phyloP scores from a whole-genome alignment of 2,329 filamentous ascomycete genomes.

The Xylariales sp. region DNA sequence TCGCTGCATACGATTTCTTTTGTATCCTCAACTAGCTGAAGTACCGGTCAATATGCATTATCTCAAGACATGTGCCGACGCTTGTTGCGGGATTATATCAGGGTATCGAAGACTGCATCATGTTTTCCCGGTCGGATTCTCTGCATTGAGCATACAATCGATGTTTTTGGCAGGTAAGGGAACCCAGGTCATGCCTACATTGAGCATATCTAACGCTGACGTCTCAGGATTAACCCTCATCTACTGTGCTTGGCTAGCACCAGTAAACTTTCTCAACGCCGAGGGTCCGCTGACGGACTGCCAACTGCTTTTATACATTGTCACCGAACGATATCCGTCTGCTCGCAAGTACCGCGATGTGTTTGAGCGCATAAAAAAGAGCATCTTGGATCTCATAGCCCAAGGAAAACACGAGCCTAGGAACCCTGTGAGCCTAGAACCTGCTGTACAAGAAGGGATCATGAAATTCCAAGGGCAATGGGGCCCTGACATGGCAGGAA shows the following conservation, averaged over 20 bases:
- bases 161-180: constrained; percentile 22
- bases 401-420: constrained; percentile 23
- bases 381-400: constrained; percentile 19
- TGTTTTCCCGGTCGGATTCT: constrained; percentile 24
- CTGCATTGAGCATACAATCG: constrained; percentile 24
- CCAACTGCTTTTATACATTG: constrained; percentile 24
- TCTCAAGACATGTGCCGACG: constrained; percentile 19
- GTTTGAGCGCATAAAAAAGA: constrained; percentile 25
- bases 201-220: constrained; percentile 4
- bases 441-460: constrained; percentile 18
- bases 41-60: constrained; percentile 22
- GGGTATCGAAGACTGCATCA: constrained; percentile 22
- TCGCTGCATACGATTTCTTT: constrained; percentile 20
- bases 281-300: constrained; percentile 22
- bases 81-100: constrained; percentile 20
- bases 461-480: constrained; percentile 15
- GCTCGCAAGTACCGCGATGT: constrained; percentile 26
- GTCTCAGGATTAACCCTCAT: constrained; percentile 23
- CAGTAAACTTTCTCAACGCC: constrained; percentile 16
- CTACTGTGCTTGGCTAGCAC: constrained; percentile 23
- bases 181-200: not conserved
- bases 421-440: constrained; percentile 20
- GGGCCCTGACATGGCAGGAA: constrained; percentile 14
- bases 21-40: constrained; percentile 22
- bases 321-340: constrained; percentile 25